These are phyloP conservation scores for Cynanchum wilfordii DNA, from an alignment of 257 asterid genomes.

Conservation along the genomic window DNA sequence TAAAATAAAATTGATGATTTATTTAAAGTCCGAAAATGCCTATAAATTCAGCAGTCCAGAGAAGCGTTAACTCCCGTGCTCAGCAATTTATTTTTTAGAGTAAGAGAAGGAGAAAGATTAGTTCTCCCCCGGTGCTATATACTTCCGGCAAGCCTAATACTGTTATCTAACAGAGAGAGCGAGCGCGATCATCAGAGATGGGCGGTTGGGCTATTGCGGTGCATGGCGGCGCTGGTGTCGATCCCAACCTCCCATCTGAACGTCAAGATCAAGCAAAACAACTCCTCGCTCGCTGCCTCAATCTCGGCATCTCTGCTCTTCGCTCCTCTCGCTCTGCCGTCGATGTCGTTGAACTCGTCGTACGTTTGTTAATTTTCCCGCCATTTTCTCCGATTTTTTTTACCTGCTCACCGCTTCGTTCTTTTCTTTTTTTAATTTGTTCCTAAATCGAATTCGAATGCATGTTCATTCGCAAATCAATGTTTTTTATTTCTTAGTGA, in stretches of 20 bases:
- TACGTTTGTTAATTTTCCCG: conserved; percentile 19
- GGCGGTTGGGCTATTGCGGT: conserved; percentile 99
- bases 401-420: neutral
- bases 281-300: conserved; percentile 79
- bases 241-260: conserved; percentile 79
- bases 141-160: too few relatives aligned
- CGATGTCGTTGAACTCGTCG: conserved; percentile 92
- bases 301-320: conserved; percentile 78
- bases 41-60: neutral
- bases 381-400: neutral
- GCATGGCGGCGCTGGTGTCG: conserved; percentile 99
- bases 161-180: too few relatives aligned
- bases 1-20: neutral
- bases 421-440: too few relatives aligned
- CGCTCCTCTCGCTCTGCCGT: conserved; percentile 66
- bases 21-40: neutral
- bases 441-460: neutral
- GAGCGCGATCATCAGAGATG: conserved; percentile 31
- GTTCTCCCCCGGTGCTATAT: too few relatives aligned
- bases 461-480: neutral
- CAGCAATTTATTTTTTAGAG: neutral
- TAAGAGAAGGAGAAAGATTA: too few relatives aligned
- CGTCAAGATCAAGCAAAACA: conserved; percentile 81
- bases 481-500: too few relatives aligned
- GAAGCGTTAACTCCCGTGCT: too few relatives aligned